Evolutionary conservation across 2,329 filamentous ascomycete species (phyloP).

Genomic region (Aspergillus quadrilineatus): DNA sequence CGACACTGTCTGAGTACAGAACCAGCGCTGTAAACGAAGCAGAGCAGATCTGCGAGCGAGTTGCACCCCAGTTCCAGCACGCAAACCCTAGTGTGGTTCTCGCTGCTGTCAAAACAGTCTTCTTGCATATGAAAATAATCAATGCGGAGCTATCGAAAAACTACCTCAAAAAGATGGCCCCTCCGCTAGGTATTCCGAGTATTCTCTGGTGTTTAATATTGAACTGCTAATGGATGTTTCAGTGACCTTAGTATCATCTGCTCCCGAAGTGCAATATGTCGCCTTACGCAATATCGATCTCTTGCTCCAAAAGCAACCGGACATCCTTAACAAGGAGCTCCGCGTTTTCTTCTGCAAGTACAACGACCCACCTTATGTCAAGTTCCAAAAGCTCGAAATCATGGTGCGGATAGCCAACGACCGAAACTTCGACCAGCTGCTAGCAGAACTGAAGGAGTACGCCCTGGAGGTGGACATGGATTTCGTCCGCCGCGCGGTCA

Average conservation of each 20-base stretch:
- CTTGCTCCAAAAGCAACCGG: slow-evolving; percentile 89
- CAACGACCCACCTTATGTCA: slow-evolving; percentile 96
- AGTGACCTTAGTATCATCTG: slow-evolving; percentile 95
- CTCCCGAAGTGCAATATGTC: slow-evolving; percentile 96
- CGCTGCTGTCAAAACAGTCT: slow-evolving; percentile 96
- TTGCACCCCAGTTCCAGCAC: slow-evolving; percentile 95
- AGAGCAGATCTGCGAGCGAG: slow-evolving; percentile 96
- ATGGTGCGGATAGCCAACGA: slow-evolving; percentile 99
- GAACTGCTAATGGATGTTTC: slow-evolving; percentile 24
- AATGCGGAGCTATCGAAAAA: slow-evolving; percentile 74
- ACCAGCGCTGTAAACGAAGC: slow-evolving; percentile 89
- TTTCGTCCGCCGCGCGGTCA: slow-evolving; percentile 89
- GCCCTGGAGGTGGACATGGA: slow-evolving; percentile 99
- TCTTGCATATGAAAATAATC: slow-evolving; percentile 88
- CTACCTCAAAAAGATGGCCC: slow-evolving; percentile 98
- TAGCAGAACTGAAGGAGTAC: slow-evolving; percentile 95
- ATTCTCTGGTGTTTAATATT: background rate
- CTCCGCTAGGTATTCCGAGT: slow-evolving; percentile 71
- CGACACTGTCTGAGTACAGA: slow-evolving; percentile 84
- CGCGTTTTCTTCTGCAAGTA: slow-evolving; percentile 99
- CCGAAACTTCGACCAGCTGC: slow-evolving; percentile 88
- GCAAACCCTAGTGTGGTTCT: slow-evolving; percentile 96
- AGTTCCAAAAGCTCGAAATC: slow-evolving; percentile 95
- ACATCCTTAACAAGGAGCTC: slow-evolving; percentile 95
- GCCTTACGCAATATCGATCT: slow-evolving; percentile 95